Conservation (phyloP, 345 rosid genomes). For the Eucalyptus dawsonii region DNA sequence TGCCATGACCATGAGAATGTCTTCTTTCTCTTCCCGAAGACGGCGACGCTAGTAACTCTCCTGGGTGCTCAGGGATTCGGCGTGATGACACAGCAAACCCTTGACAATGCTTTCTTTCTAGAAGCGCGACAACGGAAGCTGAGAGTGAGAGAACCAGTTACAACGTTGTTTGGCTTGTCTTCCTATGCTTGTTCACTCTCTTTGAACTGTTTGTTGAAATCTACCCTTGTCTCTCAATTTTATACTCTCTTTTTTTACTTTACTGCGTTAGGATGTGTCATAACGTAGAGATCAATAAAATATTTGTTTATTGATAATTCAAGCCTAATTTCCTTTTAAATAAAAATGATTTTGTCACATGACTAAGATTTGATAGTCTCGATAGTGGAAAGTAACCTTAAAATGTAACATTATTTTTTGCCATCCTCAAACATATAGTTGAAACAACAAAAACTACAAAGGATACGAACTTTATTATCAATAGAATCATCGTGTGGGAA, state of each 20-base stretch:
- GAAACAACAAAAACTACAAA: no score
- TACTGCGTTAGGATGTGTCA: neutral
- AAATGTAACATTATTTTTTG: neutral
- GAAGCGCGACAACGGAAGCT: no score
- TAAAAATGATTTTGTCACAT: neutral
- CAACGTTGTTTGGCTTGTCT: no score
- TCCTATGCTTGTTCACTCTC: neutral
- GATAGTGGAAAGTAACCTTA: neutral
- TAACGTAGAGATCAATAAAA: neutral
- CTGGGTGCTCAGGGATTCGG: no score
- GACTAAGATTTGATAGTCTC: neutral
- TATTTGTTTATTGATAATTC: neutral
- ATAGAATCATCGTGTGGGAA: no score
- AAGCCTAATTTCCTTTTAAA: neutral
- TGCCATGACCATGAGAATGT: no score
- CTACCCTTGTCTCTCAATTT: neutral
- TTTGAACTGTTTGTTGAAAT: neutral
- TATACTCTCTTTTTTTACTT: neutral
- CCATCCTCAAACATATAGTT: neutral
- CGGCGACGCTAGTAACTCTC: no score
- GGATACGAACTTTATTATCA: no score
- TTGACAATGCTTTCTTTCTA: no score
- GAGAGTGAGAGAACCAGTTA: no score
- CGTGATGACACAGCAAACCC: no score
- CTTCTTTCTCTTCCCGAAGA: no score